These are phyloP conservation scores for Erodium chrysanthum DNA, from an alignment of 441 rosid species.

Conservation along the genomic window DNA sequence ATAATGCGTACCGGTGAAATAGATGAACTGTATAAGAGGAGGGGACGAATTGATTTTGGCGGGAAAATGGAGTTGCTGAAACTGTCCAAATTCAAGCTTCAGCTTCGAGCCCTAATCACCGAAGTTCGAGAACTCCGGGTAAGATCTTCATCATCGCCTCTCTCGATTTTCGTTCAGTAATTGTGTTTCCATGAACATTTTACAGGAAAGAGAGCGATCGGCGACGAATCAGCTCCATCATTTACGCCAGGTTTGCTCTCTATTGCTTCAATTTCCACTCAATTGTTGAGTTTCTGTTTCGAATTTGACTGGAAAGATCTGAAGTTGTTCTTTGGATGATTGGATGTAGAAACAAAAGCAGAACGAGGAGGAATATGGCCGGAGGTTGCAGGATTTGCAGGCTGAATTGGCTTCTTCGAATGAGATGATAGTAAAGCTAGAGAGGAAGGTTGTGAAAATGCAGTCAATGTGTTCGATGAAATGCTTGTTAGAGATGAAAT, in stretches of 20 bases:
- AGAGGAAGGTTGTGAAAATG: slow-evolving; percentile 16
- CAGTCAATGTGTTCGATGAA: neutral
- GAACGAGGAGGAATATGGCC: slow-evolving; percentile 17
- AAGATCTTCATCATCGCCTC: neutral
- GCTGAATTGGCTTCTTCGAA: slow-evolving; percentile 17
- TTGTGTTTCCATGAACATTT: neutral
- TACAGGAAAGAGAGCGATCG: slow-evolving; percentile 21
- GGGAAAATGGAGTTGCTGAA: slow-evolving; percentile 22
- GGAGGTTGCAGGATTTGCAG: slow-evolving; percentile 22
- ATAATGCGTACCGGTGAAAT: neutral
- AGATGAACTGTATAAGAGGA: neutral
- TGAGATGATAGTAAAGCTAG: slow-evolving; percentile 15
- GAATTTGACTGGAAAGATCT: neutral
- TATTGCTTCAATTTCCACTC: neutral
- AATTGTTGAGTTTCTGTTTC: neutral
- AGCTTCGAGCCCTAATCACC: slow-evolving; percentile 20
- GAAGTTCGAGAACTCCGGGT: slow-evolving; percentile 25
- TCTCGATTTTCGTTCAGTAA: neutral
- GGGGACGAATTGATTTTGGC: neutral
- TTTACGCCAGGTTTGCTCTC: slow-evolving; percentile 14
- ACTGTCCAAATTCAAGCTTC: slow-evolving; percentile 23
- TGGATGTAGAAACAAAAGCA: slow-evolving; percentile 19
- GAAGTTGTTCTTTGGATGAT: neutral
- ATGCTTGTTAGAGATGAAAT: neutral
- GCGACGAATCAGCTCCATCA: slow-evolving; percentile 16